Percentiles rank a stretch among this genome's conserved stretches.
Evolutionary conservation across 805 yeast species (phyloP).

Genomic region (Wickerhamomyces bisporus): DNA sequence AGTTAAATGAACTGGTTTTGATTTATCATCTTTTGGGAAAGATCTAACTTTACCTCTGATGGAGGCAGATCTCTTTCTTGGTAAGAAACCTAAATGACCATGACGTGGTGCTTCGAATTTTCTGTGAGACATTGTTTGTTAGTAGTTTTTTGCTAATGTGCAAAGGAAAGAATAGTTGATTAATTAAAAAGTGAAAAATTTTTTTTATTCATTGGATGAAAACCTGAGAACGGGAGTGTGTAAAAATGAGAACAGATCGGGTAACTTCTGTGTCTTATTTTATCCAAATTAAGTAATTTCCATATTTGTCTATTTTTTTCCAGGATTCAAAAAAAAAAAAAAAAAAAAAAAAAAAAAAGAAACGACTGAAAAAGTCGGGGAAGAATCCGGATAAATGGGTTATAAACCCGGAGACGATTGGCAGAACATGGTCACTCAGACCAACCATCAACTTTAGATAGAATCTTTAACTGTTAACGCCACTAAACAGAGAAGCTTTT

Average conservation of each 20-base stretch:
- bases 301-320: too few species aligned
- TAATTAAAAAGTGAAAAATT: conserved; percentile 12
- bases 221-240: neutral
- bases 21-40: conserved; percentile 97
- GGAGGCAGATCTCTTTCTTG: conserved; percentile 99
- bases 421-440: too few species aligned
- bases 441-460: too few species aligned
- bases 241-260: neutral
- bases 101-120: conserved; percentile 99
- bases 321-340: too few species aligned
- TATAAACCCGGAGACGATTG: too few species aligned
- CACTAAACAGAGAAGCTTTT: too few species aligned
- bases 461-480: too few species aligned
- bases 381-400: too few species aligned
- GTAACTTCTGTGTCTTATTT: too few species aligned
- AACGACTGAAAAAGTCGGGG: too few species aligned
- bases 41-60: conserved; percentile 99
- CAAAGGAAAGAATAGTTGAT: conserved; percentile 2
- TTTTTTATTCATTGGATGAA: conserved; percentile 10
- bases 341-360: too few species aligned
- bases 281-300: too few species aligned
- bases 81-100: conserved; percentile 99
- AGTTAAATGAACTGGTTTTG: conserved; percentile 97
- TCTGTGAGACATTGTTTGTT: conserved; percentile 89
- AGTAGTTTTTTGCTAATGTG: conserved; percentile 19